phyloP scores from a whole-genome alignment of 164 flowering plant species.

The Euptelea pleiosperma region DNA sequence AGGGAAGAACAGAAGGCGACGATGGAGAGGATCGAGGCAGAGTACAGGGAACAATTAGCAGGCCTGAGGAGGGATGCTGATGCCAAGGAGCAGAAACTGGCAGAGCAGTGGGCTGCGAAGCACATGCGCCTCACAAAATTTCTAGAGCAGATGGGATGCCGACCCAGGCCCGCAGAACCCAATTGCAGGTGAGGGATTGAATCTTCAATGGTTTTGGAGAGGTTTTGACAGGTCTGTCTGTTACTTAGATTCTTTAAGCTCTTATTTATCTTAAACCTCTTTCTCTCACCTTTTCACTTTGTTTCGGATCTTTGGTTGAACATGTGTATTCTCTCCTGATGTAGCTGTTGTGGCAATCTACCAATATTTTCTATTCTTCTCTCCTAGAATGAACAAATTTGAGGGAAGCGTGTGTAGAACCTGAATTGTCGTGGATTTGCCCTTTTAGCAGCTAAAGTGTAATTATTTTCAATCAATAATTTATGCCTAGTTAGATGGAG shows the following conservation, averaged over 20 bases:
- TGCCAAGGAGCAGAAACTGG: slow-evolving; percentile 77
- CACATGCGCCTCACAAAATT: slow-evolving; percentile 58
- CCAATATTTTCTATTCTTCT: no score
- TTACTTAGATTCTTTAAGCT: background rate
- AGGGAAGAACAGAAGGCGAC: slow-evolving; percentile 63
- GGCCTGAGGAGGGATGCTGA: slow-evolving; percentile 79
- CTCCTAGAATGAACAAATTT: no score
- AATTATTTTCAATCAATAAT: no score
- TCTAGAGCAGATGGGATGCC: slow-evolving; percentile 67
- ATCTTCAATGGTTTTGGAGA: slow-evolving; percentile 1
- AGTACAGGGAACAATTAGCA: slow-evolving; percentile 70
- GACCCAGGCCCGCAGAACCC: slow-evolving; percentile 38
- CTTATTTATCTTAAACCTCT: no score
- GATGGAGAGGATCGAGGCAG: slow-evolving; percentile 71
- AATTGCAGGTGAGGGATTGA: slow-evolving; percentile 35
- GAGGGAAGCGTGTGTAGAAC: no score
- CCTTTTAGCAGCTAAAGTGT: no score
- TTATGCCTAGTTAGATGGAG: no score
- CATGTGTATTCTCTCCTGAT: slow-evolving; percentile 1
- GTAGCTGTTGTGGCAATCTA: no score
- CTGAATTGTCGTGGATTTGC: no score
- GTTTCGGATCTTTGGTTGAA: background rate
- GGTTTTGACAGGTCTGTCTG: background rate
- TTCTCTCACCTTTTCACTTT: no score
- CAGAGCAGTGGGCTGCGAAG: slow-evolving; percentile 73